Base-by-base conservation (phyloP, 2,329 filamentous ascomycete genomes). In the Fusarium fujikuroi region DNA sequence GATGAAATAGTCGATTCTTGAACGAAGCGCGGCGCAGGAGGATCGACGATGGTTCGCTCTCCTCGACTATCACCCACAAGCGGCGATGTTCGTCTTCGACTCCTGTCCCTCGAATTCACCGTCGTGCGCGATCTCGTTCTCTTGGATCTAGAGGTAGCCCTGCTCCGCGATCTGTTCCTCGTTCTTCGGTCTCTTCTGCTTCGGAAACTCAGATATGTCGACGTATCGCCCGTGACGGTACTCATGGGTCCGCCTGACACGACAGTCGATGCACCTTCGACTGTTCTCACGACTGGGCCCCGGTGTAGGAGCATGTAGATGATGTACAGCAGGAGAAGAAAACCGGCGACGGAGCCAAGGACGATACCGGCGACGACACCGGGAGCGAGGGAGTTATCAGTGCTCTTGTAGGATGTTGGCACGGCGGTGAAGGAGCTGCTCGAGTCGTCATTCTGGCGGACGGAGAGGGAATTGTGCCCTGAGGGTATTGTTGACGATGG, bases 241-340 rank as follows among this genome's bases (percentile, higher is more conserved):
- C 75, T 76, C 65, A 76, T 75, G 5, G 72, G 71, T 5, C 60
- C 69, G 8, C 68, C 53, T 9, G 64, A 64, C 2, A 56, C 66
- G 14, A 69, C 66, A 12, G 69, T 72, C 16, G 72, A 74, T 53
- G 63, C 59, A 18, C 66, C 66, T 9, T 75, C 74, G 30, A 75
- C 74, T 40, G 73, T 68, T 37, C 77, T 69, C 60, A 78, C 78
- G 42, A 80, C 75, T 4, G 83, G 84, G 3, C 82, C 82, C 36
- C 85, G 81, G 66, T 85, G 85, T 36, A 88, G 79, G n/a, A 82
- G 82, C 5, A 84, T 82, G 77, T 87, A 88, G 63, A 89, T 72
- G 18, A 89, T 76, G 79, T 86, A 86, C 36, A 90, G 80, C 18
- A 89, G 69, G 39, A 90, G 81, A 37, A 90, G 78, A 78, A 90